Evolutionary conservation across 371 early-diverging fungal species (phyloP).

Genomic region (Basidiobolus meristosporus): DNA sequence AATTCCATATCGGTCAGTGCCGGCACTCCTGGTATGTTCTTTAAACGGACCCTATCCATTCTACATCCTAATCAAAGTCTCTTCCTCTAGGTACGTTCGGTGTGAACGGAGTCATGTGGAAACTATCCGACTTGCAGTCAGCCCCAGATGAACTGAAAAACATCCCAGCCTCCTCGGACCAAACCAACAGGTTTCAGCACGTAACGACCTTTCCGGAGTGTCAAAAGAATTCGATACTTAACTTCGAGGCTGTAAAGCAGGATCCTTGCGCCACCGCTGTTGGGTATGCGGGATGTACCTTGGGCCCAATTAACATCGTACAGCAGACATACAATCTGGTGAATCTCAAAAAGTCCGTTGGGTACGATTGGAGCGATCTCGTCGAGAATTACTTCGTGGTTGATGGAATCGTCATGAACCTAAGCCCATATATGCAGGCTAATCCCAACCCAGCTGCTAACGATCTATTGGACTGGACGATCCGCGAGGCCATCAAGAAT

Average conservation of each 20-base stretch:
- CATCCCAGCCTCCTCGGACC: too few species aligned
- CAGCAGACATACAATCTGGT: not conserved
- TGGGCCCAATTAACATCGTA: not conserved
- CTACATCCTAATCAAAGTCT: not conserved
- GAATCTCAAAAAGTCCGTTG: conserved; percentile 16
- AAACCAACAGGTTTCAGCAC: conserved; percentile 29
- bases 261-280: conserved; percentile 7
- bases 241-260: conserved; percentile 8
- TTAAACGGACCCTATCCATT: too few species aligned
- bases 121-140: conserved; percentile 7
- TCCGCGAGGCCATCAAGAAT: conserved; percentile 20
- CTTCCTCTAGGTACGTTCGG: not conserved
- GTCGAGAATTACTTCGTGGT: conserved; percentile 32
- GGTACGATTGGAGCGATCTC: conserved; percentile 55
- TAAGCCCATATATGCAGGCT: conserved; percentile 33
- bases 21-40: not conserved
- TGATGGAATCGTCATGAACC: conserved; percentile 55
- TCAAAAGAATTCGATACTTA: not conserved
- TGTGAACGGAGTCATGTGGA: conserved; percentile 8
- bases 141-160: conserved; percentile 20
- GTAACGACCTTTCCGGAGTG: conserved; percentile 12
- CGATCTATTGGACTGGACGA: conserved; percentile 38
- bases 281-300: not conserved
- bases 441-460: conserved; percentile 10
- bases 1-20: conserved; percentile 5